A percentile compares a stretch with the other conserved stretches of the same genome.
These are phyloP conservation scores for Malus orientalis DNA, from an alignment of 306 rosid species.

Conservation along the genomic window DNA sequence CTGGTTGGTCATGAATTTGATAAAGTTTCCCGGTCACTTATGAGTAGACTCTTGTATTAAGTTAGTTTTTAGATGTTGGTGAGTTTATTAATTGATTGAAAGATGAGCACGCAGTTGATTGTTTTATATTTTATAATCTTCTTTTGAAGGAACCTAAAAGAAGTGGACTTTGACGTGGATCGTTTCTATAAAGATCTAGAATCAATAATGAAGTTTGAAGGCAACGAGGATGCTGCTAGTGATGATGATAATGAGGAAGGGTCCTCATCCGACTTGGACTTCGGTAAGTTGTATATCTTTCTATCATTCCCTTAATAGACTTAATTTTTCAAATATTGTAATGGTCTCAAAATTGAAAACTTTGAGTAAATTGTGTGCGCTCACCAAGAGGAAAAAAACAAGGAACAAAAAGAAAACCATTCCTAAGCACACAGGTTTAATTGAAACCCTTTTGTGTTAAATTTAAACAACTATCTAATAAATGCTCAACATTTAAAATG, in stretches of 20 bases:
- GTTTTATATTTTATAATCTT: slow-evolving; percentile 19
- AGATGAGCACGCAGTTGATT: not conserved
- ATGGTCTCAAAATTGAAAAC: no score
- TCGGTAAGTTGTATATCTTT: slow-evolving; percentile 41
- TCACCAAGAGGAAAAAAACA: not conserved
- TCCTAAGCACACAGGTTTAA: not conserved
- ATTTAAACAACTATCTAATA: not conserved
- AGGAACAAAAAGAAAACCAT: not conserved
- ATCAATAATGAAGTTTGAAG: slow-evolving; percentile 55
- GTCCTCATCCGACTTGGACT: slow-evolving; percentile 70
- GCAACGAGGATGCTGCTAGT: slow-evolving; percentile 32
- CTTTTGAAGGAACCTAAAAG: slow-evolving; percentile 57
- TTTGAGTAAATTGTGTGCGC: not conserved
- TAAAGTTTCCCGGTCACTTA: not conserved
- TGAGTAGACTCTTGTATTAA: not conserved
- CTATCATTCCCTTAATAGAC: not conserved
- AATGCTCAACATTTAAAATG: not conserved
- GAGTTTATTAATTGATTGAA: not conserved
- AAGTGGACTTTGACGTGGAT: slow-evolving; percentile 71
- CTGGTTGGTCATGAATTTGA: not conserved
- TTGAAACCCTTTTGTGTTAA: not conserved
- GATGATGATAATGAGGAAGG: slow-evolving; percentile 51
- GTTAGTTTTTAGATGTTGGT: not conserved
- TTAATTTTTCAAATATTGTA: not conserved
- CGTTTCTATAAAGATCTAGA: slow-evolving; percentile 66